Evolutionary conservation across 257 asterid species (phyloP).

Genomic region (Pogostemon cablin): DNA sequence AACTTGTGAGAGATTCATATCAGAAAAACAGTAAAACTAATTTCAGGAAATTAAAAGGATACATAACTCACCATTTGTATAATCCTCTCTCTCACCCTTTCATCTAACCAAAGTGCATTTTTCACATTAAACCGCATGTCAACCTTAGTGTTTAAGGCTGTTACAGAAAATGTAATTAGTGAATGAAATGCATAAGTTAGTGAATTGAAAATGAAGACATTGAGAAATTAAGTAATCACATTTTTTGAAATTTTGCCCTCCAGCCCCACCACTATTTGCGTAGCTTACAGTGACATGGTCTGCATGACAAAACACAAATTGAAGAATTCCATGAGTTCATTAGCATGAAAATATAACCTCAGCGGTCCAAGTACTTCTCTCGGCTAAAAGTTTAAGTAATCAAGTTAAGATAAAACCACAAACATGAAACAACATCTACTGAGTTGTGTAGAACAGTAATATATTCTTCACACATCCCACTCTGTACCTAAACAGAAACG

Average conservation of each 20-base stretch:
- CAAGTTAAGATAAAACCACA: not conserved
- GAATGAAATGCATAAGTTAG: constrained; percentile 3
- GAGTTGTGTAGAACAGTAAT: not conserved
- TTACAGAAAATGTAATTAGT: constrained; percentile 27
- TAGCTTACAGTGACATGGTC: constrained; percentile 82
- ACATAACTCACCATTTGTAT: constrained; percentile 71
- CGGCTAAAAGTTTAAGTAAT: not conserved
- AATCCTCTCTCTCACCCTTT: constrained; percentile 78
- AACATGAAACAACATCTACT: not conserved
- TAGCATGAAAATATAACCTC: not conserved
- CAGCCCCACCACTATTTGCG: constrained; percentile 94
- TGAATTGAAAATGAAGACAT: constrained; percentile 7
- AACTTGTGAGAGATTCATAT: not conserved
- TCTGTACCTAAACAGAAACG: not conserved
- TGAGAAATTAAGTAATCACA: constrained; percentile 42
- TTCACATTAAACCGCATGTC: constrained; percentile 95
- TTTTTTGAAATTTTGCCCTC: constrained; percentile 88
- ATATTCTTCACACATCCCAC: constrained; percentile 4
- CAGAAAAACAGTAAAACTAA: constrained; percentile 1
- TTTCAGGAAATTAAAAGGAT: constrained; percentile 17
- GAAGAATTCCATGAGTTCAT: constrained; percentile 14
- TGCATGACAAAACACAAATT: constrained; percentile 38
- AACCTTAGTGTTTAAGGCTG: constrained; percentile 82
- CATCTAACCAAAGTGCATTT: constrained; percentile 78
- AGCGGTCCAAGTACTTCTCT: constrained; percentile 14